Conservation (phyloP, 2,329 filamentous ascomycete species). For the Onygena corvina region DNA sequence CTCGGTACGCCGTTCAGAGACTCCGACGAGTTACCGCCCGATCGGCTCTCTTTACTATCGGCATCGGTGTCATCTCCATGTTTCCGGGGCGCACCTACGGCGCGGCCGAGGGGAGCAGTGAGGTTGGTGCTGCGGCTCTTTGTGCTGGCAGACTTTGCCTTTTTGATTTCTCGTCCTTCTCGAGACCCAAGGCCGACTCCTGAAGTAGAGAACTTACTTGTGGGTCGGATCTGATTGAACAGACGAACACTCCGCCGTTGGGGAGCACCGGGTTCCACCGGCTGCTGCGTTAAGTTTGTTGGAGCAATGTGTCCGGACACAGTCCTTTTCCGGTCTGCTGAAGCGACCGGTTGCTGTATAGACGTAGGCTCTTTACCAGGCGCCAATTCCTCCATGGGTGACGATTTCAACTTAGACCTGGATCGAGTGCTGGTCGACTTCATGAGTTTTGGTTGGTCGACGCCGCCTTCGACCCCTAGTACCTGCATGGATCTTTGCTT, state of each 20-base stretch:
- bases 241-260: constrained; percentile 62
- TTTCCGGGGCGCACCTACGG: constrained; percentile 84
- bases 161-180: constrained; percentile 65
- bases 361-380: constrained; percentile 25
- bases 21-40: constrained; percentile 19
- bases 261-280: constrained; percentile 51
- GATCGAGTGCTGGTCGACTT: constrained; percentile 41
- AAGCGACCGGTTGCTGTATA: constrained; percentile 21
- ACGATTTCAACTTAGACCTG: constrained; percentile 30
- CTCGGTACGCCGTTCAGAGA: constrained; percentile 22
- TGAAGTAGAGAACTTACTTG: constrained; percentile 50
- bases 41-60: constrained; percentile 50
- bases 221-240: constrained; percentile 57
- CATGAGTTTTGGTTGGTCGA: constrained; percentile 54
- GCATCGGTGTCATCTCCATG: constrained; percentile 51
- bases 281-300: constrained; percentile 40
- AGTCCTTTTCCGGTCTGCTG: constrained; percentile 68
- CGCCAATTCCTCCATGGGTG: constrained; percentile 29
- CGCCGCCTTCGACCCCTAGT: constrained; percentile 38
- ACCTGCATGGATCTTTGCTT: constrained; percentile 45
- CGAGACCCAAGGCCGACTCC: constrained; percentile 46
- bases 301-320: constrained; percentile 64
- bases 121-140: constrained; percentile 54
- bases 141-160: constrained; percentile 62
- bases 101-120: constrained; percentile 66